Conservation (phyloP, 495 filamentous ascomycete genomes). For the Tetracladium setigerum region DNA sequence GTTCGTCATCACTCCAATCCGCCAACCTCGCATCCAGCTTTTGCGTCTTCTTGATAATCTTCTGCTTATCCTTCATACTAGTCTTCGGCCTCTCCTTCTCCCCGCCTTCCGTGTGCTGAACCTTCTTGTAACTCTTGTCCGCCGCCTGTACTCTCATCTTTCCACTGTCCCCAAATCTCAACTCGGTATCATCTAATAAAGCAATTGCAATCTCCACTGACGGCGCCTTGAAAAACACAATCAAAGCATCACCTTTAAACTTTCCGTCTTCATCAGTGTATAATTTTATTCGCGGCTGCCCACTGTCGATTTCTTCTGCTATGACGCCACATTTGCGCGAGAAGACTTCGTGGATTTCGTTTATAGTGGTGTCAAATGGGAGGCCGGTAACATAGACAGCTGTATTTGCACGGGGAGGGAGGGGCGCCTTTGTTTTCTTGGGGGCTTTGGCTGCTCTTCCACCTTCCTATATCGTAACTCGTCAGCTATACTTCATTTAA, state of each 20-base stretch:
- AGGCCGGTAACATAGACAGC: constrained; percentile 87
- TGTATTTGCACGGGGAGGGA: constrained; percentile 66
- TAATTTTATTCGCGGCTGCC: constrained; percentile 82
- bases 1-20: constrained; percentile 90
- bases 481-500: constrained; percentile 1
- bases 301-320: constrained; percentile 84
- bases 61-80: constrained; percentile 64
- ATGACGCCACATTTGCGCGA: constrained; percentile 84
- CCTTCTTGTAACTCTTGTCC: constrained; percentile 82
- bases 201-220: constrained; percentile 83
- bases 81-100: constrained; percentile 47
- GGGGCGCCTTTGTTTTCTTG: constrained; percentile 44
- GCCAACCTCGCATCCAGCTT: constrained; percentile 82
- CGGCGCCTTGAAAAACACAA: constrained; percentile 92
- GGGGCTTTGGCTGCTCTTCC: constrained; percentile 19
- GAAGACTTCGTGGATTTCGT: constrained; percentile 80
- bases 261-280: constrained; percentile 75
- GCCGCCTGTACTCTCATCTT: constrained; percentile 78
- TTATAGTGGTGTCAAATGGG: constrained; percentile 64
- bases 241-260: constrained; percentile 87
- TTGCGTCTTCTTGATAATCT: constrained; percentile 83
- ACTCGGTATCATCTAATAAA: constrained; percentile 84
- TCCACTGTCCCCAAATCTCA: constrained; percentile 56
- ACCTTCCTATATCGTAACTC: constrained; percentile 18
- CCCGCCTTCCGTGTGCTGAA: constrained; percentile 23